Conservation (phyloP, 169 alveolate species). For the Plasmodium coatneyi region DNA sequence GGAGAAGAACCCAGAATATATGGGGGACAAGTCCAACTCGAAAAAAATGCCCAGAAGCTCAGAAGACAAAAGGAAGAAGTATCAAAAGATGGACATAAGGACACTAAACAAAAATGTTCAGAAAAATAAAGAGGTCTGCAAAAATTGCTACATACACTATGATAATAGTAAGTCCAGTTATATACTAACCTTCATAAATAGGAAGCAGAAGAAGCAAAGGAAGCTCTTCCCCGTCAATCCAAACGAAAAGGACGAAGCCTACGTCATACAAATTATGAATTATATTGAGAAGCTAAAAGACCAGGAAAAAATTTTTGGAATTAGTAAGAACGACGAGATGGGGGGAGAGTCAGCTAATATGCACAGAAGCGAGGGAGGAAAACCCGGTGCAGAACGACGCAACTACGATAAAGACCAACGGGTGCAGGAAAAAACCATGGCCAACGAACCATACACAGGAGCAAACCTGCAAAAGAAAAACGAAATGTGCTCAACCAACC, state of each 20-base stretch:
- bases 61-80: slow-evolving; percentile 57
- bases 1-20: not conserved
- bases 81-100: slow-evolving; percentile 72
- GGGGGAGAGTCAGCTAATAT: not conserved
- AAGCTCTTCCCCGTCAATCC: slow-evolving; percentile 71
- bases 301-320: slow-evolving; percentile 51
- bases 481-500: not conserved
- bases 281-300: slow-evolving; percentile 59
- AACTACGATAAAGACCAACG: not conserved
- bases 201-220: slow-evolving; percentile 74
- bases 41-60: not conserved
- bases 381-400: not conserved
- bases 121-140: slow-evolving; percentile 66
- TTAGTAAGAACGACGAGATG: not conserved
- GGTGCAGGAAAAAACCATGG: not conserved
- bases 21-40: not conserved
- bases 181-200: slow-evolving; percentile 60
- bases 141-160: slow-evolving; percentile 68
- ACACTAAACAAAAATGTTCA: slow-evolving; percentile 61
- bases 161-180: slow-evolving; percentile 69
- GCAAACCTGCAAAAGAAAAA: not conserved
- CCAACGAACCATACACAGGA: not conserved
- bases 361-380: not conserved
- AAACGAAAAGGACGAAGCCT: slow-evolving; percentile 61
- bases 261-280: slow-evolving; percentile 56